Base-by-base conservation (phyloP, 106 monocot species). In the Acorus gramineus region DNA sequence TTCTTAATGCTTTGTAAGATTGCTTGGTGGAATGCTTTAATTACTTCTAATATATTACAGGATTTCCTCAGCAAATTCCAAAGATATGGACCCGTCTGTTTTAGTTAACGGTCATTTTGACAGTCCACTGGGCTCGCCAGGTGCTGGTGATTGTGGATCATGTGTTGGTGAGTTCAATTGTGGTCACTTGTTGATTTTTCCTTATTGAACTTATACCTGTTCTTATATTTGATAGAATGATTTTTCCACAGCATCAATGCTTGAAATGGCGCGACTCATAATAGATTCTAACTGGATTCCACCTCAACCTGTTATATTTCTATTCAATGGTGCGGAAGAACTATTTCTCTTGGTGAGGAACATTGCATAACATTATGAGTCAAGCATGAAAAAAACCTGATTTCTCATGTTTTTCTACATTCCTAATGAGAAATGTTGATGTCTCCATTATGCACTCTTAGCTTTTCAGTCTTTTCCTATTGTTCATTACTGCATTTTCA, bases 261-360 rank as follows among this genome's bases (percentile, higher is more conserved):
- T 98, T 80, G 96, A 98, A 69, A 49, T 85, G 67, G 91, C 83
- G 74, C 78, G 96, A 62, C 77, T 87, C 47, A 81, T 98, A 14
- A 65, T 92, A 73, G 92, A 98, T 76, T 88, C 98, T 54, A 83
- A 75, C 70, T 98, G 98, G 98, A 70, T 98, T 76, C 98, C 98
- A 58, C 92, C 98, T 60, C 82, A 52, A 63, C 98, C 98, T 0
- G 47, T 98, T 43, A 84, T 98, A 48, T 98, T 98, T 76, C 98
- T 98, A 66, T 98, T 92, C 65, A 98, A 98, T 76, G 98, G 98
- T 62, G 98, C 98, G 50, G 98, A 98, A 80, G 98, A 98, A 76
- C 66, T 98, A 44, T 98, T 89, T 71, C 85, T 92, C 71, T 80
- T 98, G 85, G 98, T 98, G 92, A 79, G 47, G 47, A 42, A 44